These are phyloP conservation scores for Polytolypa hystricis DNA, from an alignment of 2,329 filamentous ascomycete species.

Conservation along the genomic window DNA sequence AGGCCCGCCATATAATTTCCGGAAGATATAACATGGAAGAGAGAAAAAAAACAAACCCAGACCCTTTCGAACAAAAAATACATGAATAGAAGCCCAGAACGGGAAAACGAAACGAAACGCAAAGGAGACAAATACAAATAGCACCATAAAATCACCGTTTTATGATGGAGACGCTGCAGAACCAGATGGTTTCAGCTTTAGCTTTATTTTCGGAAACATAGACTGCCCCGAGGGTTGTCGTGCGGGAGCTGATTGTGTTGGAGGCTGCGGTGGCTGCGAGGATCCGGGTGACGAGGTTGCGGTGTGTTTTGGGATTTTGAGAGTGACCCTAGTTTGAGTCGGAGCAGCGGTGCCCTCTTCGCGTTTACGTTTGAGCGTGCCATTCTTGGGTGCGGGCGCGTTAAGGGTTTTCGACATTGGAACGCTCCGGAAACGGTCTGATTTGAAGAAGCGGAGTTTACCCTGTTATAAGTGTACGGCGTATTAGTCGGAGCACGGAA, in stretches of 20 bases:
- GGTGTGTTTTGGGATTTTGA: constrained; percentile 30
- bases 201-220: constrained; percentile 31
- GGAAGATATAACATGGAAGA: not conserved
- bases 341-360: constrained; percentile 22
- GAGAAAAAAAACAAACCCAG: not conserved
- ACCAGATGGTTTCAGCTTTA: constrained; percentile 27
- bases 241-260: constrained; percentile 19
- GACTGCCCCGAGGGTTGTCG: constrained; percentile 13
- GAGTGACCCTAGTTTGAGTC: constrained; percentile 29
- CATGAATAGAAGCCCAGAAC: not conserved
- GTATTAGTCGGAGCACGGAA: not conserved
- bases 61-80: not conserved
- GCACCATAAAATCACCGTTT: constrained; percentile 1
- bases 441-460: constrained; percentile 33
- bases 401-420: constrained; percentile 22
- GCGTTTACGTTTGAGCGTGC: constrained; percentile 27
- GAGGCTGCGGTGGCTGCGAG: constrained; percentile 12
- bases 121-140: not conserved
- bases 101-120: not conserved
- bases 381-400: constrained; percentile 7
- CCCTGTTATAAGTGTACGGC: constrained; percentile 20
- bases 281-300: constrained; percentile 18
- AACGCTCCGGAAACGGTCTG: constrained; percentile 28
- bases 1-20: not conserved
- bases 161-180: constrained; percentile 1